Conservation (phyloP, 2,329 filamentous ascomycete species). For the Mycocentrospora acerina region DNA sequence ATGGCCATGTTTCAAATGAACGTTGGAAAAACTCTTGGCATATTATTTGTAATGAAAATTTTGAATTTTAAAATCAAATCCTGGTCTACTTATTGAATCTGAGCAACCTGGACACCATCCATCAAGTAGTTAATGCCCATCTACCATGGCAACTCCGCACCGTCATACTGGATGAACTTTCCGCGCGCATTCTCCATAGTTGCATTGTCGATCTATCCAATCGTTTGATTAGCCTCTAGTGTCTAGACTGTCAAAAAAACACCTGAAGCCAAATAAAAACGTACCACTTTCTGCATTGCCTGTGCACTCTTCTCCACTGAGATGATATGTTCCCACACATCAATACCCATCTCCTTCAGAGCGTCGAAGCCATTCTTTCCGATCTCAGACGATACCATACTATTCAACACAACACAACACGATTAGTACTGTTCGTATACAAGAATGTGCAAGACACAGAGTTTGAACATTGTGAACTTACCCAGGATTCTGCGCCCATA, state of each 20-base stretch:
- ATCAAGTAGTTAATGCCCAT: no score
- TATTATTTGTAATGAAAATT: no score
- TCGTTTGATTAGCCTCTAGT: background rate
- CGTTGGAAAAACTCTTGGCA: no score
- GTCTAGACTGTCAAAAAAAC: no score
- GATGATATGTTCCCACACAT: slow-evolving; percentile 1
- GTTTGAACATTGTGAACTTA: no score
- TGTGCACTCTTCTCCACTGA: slow-evolving; percentile 10
- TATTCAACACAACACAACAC: background rate
- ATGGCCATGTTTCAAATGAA: no score
- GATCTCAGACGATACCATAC: slow-evolving; percentile 10
- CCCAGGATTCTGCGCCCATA: slow-evolving; percentile 19
- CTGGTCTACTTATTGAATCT: no score
- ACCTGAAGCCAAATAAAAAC: no score
- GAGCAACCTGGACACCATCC: no score
- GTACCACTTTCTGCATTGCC: slow-evolving; percentile 6
- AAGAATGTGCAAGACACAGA: no score
- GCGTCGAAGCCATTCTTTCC: slow-evolving; percentile 3
- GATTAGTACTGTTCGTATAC: background rate
- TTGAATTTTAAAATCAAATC: no score
- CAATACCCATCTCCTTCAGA: slow-evolving; percentile 5
- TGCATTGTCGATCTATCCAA: slow-evolving; percentile 11
- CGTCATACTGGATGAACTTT: slow-evolving; percentile 11
- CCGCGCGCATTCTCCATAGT: slow-evolving; percentile 8
- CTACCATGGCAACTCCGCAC: slow-evolving; percentile 13